Percentiles rank a stretch among this genome's conserved stretches.
phyloP scores from a whole-genome alignment of 441 rosid species.

The Melastoma candidum region DNA sequence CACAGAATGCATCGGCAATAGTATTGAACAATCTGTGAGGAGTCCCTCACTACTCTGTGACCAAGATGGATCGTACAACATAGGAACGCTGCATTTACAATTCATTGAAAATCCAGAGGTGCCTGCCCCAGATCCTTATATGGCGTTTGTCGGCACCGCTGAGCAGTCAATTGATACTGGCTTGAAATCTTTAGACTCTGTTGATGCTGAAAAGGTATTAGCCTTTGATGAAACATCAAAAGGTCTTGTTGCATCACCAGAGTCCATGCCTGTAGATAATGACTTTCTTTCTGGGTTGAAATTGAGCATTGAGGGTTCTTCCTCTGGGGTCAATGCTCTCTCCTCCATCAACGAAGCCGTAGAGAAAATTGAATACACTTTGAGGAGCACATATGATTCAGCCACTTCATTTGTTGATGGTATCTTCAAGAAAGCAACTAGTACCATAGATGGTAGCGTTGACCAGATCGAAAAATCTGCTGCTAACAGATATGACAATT shows the following conservation, averaged over 20 bases:
- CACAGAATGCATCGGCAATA: conserved; percentile 26
- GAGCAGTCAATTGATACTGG: conserved; percentile 32
- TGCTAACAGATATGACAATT: conserved; percentile 33
- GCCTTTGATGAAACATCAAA: conserved; percentile 26
- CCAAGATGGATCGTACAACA: conserved; percentile 16
- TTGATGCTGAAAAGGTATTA: conserved; percentile 31
- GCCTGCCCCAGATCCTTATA: conserved; percentile 34
- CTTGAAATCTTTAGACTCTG: conserved; percentile 20
- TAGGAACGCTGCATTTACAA: conserved; percentile 25
- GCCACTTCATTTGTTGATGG: conserved; percentile 48
- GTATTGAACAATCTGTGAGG: conserved; percentile 24
- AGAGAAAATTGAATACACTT: conserved; percentile 40
- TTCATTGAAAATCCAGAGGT: conserved; percentile 34
- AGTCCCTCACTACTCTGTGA: conserved; percentile 23
- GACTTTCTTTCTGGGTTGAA: conserved; percentile 27
- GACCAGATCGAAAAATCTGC: conserved; percentile 50
- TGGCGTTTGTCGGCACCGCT: conserved; percentile 21
- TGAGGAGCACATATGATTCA: conserved; percentile 48
- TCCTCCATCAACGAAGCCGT: conserved; percentile 40
- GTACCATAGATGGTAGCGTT: conserved; percentile 40
- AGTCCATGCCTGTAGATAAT: conserved; percentile 25
- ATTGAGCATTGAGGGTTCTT: conserved; percentile 39
- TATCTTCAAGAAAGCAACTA: conserved; percentile 47
- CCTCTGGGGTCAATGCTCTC: conserved; percentile 23
- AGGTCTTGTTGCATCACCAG: conserved; percentile 27